Evolutionary conservation across 2,329 filamentous ascomycete genomes (phyloP), one percentile per base, ranked within the genome.

Genomic region (Botrytis tulipae): DNA sequence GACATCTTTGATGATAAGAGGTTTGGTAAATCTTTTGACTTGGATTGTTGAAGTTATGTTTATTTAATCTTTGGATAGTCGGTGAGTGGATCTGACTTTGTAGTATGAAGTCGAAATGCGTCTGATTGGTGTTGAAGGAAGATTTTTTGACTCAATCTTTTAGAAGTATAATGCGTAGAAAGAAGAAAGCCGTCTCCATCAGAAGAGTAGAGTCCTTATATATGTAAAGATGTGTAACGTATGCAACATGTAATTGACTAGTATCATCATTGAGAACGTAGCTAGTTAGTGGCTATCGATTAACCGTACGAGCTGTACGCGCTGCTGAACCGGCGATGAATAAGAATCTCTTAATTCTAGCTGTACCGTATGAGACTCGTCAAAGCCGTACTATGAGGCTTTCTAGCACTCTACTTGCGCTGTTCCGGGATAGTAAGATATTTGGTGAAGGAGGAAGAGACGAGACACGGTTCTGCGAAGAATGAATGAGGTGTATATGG

Each of bases 381-480:
- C 5, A 4, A 18, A 40, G 35, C 65, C 16, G 35, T 68, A 29
- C 29, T 10, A 48, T 5, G 3, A 20, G 6, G 4, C 35, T 66
- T 9, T 9, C 2, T 4, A n/a, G 14, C 32, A 25, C 35, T n/a
- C 35, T 8, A 0, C 1, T 35, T 20, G 3, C 1, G 2, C 18
- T 20, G 0, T 16, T 37, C 20, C 12, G 35, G 22, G 0, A 0
- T 5, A 61, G 22, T n/a, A 18, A 5, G 7, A 1, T 9, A n/a
- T n/a, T 61, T n/a, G 12, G 37, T 25, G 35, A n/a, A 16, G 22
- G 3, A 40, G 12, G 12, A 18, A 29, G n/a, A 54, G 2, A n/a
- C 12, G 14, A 29, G 18, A 18, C n/a, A 16, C 14, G n/a, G 25
- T 8, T 29, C n/a, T 8, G 14, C 12, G 51, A 54, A 54, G n/a